Conservation (phyloP, 2,329 filamentous ascomycete genomes). For the Penicillium sclerotigenum region DNA sequence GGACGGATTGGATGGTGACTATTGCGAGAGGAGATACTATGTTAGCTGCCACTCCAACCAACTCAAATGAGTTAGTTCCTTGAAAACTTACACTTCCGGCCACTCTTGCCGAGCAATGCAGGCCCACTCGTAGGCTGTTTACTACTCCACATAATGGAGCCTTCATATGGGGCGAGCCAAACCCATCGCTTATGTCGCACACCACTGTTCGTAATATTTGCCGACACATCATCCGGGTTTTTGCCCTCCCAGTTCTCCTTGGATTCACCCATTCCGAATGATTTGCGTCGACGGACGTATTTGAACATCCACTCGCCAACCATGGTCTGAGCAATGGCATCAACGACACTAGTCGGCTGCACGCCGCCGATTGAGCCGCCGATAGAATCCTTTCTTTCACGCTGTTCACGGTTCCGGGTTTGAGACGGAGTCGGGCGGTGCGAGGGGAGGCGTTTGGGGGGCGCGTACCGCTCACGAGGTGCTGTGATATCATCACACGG, state of each 20-base stretch:
- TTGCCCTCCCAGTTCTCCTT: slow-evolving; percentile 51
- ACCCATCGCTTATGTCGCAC: slow-evolving; percentile 93
- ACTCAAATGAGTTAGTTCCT: not conserved
- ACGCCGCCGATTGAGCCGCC: slow-evolving; percentile 58
- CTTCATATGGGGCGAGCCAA: slow-evolving; percentile 95
- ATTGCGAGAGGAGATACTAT: slow-evolving; percentile 10
- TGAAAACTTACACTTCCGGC: slow-evolving; percentile 76
- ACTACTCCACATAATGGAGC: slow-evolving; percentile 95
- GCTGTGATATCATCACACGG: slow-evolving; percentile 68
- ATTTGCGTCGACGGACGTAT: slow-evolving; percentile 63
- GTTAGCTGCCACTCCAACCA: not conserved
- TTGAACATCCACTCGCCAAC: slow-evolving; percentile 70
- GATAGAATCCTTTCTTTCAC: slow-evolving; percentile 47
- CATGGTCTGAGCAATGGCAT: slow-evolving; percentile 97
- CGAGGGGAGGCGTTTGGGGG: slow-evolving; percentile 21
- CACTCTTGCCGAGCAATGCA: slow-evolving; percentile 88
- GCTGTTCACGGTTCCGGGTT: slow-evolving; percentile 30
- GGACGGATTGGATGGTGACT: slow-evolving; percentile 93
- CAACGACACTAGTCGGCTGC: slow-evolving; percentile 77
- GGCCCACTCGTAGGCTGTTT: slow-evolving; percentile 88
- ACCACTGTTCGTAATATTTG: slow-evolving; percentile 63
- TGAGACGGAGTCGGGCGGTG: slow-evolving; percentile 27
- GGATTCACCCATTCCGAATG: slow-evolving; percentile 68
- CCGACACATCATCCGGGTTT: slow-evolving; percentile 64
- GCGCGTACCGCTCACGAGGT: slow-evolving; percentile 36